Evolutionary conservation across 2,329 filamentous ascomycete genomes (phyloP), one percentile per base, ranked within the genome.

Genomic region (Didymella lethalis): DNA sequence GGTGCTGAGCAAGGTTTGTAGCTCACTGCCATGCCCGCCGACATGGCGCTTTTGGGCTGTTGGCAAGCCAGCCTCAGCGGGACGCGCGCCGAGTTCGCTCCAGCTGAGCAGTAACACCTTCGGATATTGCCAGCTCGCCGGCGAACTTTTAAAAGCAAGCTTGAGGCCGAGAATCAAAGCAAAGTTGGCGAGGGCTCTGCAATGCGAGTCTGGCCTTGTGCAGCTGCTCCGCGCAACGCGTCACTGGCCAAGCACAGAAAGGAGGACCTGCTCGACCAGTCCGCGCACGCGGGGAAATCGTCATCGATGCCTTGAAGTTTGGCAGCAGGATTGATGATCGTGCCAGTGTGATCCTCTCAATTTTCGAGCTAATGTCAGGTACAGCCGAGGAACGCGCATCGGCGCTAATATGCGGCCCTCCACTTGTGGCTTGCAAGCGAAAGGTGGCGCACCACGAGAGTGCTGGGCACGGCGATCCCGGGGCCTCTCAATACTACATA

Each of bases 371-470:
- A 44, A 14, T 44, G 41, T 44, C 41, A 44, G 41, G 41, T 44
- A 44, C 41, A 26, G 41, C 41, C 41, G 41, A 44, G 5, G 68
- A 64, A 55, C 52, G 58, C 52, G 50, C 18, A 43, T 65, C 57
- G 47, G 59, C 47, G 53, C 49, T 59, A 65, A 59, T 36, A 28
- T 31, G 46, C 55, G 53, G 47, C 52, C 49, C 55, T 63, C 25
- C 40, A 36, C 47, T 52, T 65, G 71, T 72, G 70, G 71, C 67
- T 71, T 68, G 59, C 64, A 65, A 66, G 64, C 67, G 57, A 67
- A 59, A 54, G 40, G 40, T 63, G 53, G 58, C 52, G 62, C 67
- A 71, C 72, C 71, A 75, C 68, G 50, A 64, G 55, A 54, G 4
- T 48, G 41, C 51, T 63, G 54, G 55, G 54, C 47, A 48, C 73